A percentile compares a stretch with the other conserved stretches of the same genome.
Conservation (phyloP, 1,284 basidiomycete species). For the Puccinia polysora region DNA sequence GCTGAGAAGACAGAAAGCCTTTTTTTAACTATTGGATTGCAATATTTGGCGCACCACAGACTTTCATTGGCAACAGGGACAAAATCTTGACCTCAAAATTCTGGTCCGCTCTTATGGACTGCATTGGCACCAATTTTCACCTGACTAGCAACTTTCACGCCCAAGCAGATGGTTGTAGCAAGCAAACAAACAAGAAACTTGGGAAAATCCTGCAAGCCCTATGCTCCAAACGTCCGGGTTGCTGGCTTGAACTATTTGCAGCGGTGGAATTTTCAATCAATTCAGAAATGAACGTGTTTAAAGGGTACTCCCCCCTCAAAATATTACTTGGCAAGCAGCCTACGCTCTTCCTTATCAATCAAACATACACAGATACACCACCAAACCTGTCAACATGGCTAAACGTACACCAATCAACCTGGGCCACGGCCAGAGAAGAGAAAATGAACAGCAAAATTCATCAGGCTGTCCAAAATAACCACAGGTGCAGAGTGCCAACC, state of each 20-base stretch:
- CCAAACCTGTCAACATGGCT: background rate
- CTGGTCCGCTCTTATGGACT: constrained; percentile 46
- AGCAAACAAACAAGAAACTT: constrained; percentile 51
- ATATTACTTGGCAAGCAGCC: background rate
- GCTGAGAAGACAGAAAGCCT: background rate
- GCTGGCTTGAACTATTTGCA: constrained; percentile 47
- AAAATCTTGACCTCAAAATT: constrained; percentile 49
- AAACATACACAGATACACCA: too few relatives aligned
- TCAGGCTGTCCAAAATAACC: constrained; percentile 14
- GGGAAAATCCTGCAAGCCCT: constrained; percentile 47
- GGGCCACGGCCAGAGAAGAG: background rate
- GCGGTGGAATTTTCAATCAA: constrained; percentile 3
- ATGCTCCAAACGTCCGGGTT: too few relatives aligned
- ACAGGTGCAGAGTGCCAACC: background rate
- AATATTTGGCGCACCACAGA: constrained; percentile 45
- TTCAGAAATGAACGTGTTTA: constrained; percentile 1
- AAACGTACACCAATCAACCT: background rate
- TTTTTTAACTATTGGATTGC: background rate
- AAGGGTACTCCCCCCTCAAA: background rate
- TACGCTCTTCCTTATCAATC: background rate
- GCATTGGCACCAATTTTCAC: background rate
- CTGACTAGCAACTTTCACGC: constrained; percentile 46
- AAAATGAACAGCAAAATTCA: background rate
- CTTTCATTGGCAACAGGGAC: constrained; percentile 49
- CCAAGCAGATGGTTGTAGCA: constrained; percentile 46